Evolutionary conservation across 2,329 filamentous ascomycete genomes (phyloP), one percentile per base, ranked within the genome.

Genomic region (Periglandula ipomoeae): DNA sequence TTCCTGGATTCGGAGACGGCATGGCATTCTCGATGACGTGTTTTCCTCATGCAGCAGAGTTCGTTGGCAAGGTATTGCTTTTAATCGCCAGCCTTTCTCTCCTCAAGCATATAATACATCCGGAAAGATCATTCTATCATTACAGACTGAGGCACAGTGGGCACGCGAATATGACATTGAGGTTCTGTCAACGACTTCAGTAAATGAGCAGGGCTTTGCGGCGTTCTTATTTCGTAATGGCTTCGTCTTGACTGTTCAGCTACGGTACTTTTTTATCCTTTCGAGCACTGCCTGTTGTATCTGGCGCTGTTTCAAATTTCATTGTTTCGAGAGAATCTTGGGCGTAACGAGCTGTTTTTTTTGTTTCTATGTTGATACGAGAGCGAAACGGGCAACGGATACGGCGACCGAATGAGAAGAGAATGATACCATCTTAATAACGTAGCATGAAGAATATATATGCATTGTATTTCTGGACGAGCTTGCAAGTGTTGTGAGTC

Each of bases 1-100:
- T 52, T 56, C 52, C 50, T 55, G 49, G 54, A 15, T 38, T 56
- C 13, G 17, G 22, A 10, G 15, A 41, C 20, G 20, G 11, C 13
- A 13, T 20, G 23, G 11, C 24, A 15, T n/a, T n/a, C n/a, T n/a
- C 13, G 22, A 41, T 22, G 22, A 40, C 3, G 23, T 20, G 20
- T 22, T 4, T 23, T 20, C 23, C 24, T 23, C 4, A 41, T 17
- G 8, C 20, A n/a, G 13, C 39, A n/a, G 20, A 41, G 15, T 2
- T 6, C 3, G 39, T 20, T n/a, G 10, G 38, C 34, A n/a, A 37
- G 17, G 15, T 3, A 37, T 20, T n/a, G n/a, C 34, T 37, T 27
- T 37, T 20, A 37, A 37, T 20, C 9, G 17, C 5, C 34, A 8
- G 34, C 34, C n/a, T 17, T 7, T 37, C n/a, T 38, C 11, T n/a